phyloP scores from a whole-genome alignment of 345 rosid genomes.

The Corymbia maculata region DNA sequence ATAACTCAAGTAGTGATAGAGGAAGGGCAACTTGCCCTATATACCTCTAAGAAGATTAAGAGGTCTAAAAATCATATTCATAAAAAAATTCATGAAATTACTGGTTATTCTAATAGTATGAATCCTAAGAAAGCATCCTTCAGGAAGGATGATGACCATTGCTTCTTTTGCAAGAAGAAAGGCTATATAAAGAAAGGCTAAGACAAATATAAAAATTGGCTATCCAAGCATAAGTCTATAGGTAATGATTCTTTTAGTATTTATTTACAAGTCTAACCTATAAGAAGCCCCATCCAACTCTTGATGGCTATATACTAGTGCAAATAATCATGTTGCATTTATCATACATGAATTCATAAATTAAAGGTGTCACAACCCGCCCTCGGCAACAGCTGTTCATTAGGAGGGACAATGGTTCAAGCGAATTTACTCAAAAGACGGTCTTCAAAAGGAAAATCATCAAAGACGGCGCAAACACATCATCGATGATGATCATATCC shows the following conservation, averaged over 20 bases:
- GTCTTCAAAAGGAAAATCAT: too few species aligned
- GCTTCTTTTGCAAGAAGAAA: neutral
- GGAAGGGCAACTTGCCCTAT: neutral
- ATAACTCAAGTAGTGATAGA: neutral
- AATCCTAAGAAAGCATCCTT: neutral
- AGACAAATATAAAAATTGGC: too few species aligned
- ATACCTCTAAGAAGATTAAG: neutral
- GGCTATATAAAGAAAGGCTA: too few species aligned
- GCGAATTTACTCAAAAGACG: too few species aligned
- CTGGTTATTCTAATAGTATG: neutral
- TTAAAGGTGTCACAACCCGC: too few species aligned
- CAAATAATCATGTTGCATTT: accelerated
- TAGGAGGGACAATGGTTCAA: too few species aligned
- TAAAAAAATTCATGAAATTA: too few species aligned
- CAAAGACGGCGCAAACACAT: too few species aligned
- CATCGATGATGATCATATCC: too few species aligned
- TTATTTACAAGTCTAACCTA: too few species aligned
- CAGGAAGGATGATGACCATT: neutral
- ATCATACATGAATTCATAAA: neutral
- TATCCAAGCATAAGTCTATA: neutral
- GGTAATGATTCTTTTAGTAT: too few species aligned
- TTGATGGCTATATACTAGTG: neutral
- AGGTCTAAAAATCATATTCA: neutral
- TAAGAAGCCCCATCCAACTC: neutral
- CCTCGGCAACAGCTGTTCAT: too few species aligned